phyloP scores from a whole-genome alignment of 1,284 basidiomycete genomes.

The Moesziomyces parantarcticus region DNA sequence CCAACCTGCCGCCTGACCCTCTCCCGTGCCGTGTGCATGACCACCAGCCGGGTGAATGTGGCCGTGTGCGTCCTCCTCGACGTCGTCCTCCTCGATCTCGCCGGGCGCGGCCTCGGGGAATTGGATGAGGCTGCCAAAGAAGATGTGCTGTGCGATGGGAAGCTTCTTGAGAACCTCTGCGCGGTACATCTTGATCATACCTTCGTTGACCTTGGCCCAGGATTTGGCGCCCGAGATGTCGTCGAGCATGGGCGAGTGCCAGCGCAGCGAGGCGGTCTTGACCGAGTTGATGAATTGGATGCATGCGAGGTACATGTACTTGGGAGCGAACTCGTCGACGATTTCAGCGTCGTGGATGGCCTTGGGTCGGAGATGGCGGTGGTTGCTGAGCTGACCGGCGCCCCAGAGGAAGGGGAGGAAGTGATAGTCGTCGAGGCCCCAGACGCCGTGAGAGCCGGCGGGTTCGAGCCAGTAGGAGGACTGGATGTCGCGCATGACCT shows the following conservation, averaged over 20 bases:
- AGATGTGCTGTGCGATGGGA: slow-evolving; percentile 94
- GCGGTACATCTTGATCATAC: slow-evolving; percentile 98
- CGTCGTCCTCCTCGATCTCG: slow-evolving; percentile 69
- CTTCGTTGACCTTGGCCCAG: slow-evolving; percentile 96
- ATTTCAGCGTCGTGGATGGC: slow-evolving; percentile 91
- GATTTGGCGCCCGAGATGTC: slow-evolving; percentile 97
- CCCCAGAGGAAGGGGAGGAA: slow-evolving; percentile 95
- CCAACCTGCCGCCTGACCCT: slow-evolving; percentile 73
- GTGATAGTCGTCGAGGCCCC: slow-evolving; percentile 98
- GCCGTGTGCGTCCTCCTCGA: slow-evolving; percentile 72
- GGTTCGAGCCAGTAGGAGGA: slow-evolving; percentile 98
- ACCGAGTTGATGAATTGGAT: slow-evolving; percentile 95
- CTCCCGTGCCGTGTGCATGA: slow-evolving; percentile 68
- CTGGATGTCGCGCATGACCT: slow-evolving; percentile 86
- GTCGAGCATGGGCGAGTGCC: slow-evolving; percentile 99
- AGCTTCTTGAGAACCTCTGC: slow-evolving; percentile 95
- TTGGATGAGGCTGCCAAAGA: slow-evolving; percentile 86
- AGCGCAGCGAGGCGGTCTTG: slow-evolving; percentile 92
- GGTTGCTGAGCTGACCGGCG: slow-evolving; percentile 82
- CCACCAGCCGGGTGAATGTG: slow-evolving; percentile 71
- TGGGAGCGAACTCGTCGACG: slow-evolving; percentile 88
- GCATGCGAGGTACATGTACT: slow-evolving; percentile 98
- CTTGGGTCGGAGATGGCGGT: slow-evolving; percentile 89
- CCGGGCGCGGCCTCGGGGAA: slow-evolving; percentile 73
- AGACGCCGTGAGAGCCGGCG: slow-evolving; percentile 96